Conservation (phyloP, 495 filamentous ascomycete species). For the Neurospora sp. region DNA sequence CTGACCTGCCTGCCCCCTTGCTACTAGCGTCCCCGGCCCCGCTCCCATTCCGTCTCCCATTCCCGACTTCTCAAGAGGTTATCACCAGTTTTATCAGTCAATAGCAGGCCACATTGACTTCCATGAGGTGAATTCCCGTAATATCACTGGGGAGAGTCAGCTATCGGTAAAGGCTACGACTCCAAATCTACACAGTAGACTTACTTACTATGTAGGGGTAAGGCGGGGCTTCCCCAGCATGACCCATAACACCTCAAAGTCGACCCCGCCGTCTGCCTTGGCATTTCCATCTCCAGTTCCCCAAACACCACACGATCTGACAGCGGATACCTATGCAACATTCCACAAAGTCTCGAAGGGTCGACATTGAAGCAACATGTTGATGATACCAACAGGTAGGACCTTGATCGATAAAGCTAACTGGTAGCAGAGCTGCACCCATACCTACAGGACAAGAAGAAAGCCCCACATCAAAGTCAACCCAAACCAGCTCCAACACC, state of each 20-base stretch:
- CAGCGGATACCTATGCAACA: background rate
- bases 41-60: background rate
- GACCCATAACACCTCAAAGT: background rate
- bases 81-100: background rate
- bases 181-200: background rate
- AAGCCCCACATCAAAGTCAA: background rate
- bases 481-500: background rate
- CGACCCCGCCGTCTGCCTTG: background rate
- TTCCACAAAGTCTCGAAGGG: background rate
- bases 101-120: background rate
- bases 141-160: background rate
- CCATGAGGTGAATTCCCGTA: background rate
- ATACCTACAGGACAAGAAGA: background rate
- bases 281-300: background rate
- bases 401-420: background rate
- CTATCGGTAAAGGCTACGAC: background rate
- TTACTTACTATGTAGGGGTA: background rate
- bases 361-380: background rate
- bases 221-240: background rate
- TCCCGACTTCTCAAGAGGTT: background rate
- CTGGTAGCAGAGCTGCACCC: background rate
- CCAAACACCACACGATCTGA: background rate
- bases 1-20: background rate
- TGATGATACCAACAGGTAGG: background rate
- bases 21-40: background rate